Base-by-base conservation (phyloP, 345 rosid species). In the Gossypium rotundifolium region DNA sequence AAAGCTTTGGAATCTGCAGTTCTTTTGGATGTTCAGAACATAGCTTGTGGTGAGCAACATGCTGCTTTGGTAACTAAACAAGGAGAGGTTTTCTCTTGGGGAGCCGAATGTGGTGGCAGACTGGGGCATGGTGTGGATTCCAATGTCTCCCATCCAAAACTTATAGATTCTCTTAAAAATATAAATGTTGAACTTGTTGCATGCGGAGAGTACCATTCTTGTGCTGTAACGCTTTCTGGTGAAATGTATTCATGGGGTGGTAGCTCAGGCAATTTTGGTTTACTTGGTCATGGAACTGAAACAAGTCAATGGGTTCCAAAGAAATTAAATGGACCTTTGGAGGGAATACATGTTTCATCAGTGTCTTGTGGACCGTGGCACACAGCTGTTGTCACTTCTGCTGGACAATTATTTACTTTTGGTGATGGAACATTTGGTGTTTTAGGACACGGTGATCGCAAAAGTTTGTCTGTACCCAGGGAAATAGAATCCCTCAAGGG, bases 311-410 rank as follows among this genome's bases (percentile, higher is more conserved):
- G 95, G 95, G 78, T 86, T 70, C 95, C 95, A 4, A 90, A 86
- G 75, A 85, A 86, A 68, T 82, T 90, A 74, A 80, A 79, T 81
- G 93, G 93, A n/a, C 93, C 88, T 55, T 82, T 90, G 76, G 93
- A 88, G 76, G 89, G 95, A 77, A 85, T 90, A 75, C 93, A 88
- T 78, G 89, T 88, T 69, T 88, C 95, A 2, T 90, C 86, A 8
- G 81, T 90, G 52, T 87, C 95, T 23, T 90, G 95, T 84, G 95
- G 95, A 70, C 93, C 89, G 27, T 90, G 95, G 95, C 95, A 90
- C 79, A 88, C 95, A 3, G 93, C 91, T 46, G 88, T 88, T 72
- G 93, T 90, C 80, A 87, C 91, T 42, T 90, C 93, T 69, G 80
- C 93, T 20, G 96, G 96, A 75, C 89, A 90, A 62, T 80, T 90